These are phyloP conservation scores for Whalleya microplaca DNA, from an alignment of 2,329 filamentous ascomycete genomes.

Conservation along the genomic window DNA sequence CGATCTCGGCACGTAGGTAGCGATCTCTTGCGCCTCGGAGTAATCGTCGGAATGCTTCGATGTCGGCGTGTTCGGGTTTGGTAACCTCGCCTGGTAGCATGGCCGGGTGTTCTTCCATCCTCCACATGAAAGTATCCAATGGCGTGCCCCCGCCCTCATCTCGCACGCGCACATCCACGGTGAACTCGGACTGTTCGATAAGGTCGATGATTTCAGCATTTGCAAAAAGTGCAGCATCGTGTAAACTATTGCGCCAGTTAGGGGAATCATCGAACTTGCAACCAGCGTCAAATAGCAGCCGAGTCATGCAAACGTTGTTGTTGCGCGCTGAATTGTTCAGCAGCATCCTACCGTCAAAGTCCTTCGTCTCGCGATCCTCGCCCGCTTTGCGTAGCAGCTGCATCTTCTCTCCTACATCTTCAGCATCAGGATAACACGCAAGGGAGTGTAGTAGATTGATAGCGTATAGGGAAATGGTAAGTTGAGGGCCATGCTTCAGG, in stretches of 20 bases:
- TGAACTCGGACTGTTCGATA: slow-evolving; percentile 1
- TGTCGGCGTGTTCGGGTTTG: slow-evolving; percentile 2
- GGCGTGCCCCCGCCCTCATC: neutral
- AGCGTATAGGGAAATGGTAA: neutral
- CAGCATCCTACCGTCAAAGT: fast-evolving
- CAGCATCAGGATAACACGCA: fast-evolving
- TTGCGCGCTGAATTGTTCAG: neutral
- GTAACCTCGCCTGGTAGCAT: neutral
- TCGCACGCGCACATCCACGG: slow-evolving; percentile 8
- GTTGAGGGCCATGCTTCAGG: neutral
- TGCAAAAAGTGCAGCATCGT: neutral
- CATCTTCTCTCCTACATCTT: slow-evolving; percentile 7
- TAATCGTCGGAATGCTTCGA: slow-evolving; percentile 6
- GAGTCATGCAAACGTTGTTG: slow-evolving; percentile 2
- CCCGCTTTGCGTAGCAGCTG: slow-evolving; percentile 2
- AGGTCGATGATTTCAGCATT: neutral
- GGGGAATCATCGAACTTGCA: neutral
- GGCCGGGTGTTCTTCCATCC: neutral
- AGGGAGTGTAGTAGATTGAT: neutral
- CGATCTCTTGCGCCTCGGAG: slow-evolving; percentile 9
- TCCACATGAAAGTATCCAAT: slow-evolving; percentile 14
- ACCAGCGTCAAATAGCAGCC: slow-evolving; percentile 9
- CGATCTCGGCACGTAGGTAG: slow-evolving; percentile 14
- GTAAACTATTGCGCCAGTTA: neutral
- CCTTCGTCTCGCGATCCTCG: neutral